Evolutionary conservation across 164 flowering plant genomes (phyloP), one percentile per base, ranked within the genome.

Genomic region (Nymphaea colorata): DNA sequence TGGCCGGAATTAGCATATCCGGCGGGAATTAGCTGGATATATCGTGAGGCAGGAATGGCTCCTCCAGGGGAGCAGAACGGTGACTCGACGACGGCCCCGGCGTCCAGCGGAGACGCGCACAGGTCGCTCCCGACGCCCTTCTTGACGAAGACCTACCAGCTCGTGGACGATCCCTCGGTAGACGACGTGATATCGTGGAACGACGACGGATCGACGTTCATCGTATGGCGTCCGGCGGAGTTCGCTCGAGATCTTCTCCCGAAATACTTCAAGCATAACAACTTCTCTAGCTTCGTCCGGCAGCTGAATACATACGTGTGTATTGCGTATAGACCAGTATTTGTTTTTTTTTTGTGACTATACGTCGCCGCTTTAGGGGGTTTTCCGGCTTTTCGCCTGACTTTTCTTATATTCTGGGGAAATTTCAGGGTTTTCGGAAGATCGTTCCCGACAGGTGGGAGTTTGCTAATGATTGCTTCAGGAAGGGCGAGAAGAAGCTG

Each of bases 361-460:
- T 12, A 47, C 7, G 36, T 25, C 36, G 36, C 36, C 36, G 36
- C 36, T 25, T 25, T 25, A 7, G 55, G 55, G 12, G 6, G 3
- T 47, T 7, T 12, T 47, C 12, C 55, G 11, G 7, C 55, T 47
- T 47, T 47, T 47, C 12, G 7, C 55, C 55, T 47, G 55, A 47
- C 11, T 47, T 47, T 47, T 47, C 11, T 47, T 12, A 47, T 47
- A 6, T 47, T 7, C 55, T 25, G 36, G 36, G 36, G 36, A 25
- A n/a, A 61, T 14, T 6, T 64, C 63, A 85, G 89, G 93, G 93
- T 44, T 86, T 87, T 66, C 76, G 90, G 18, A 87, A 87, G 66
- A 82, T 83, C 7, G 95, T 85, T 18, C 89, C 97, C 42, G 97
- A 91, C 68, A 82, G 93, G 51, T 91, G 97, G 97, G 97, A 91